phyloP scores from a whole-genome alignment of 805 yeast genomes.

The Yamadazyma paraphyllophila region DNA sequence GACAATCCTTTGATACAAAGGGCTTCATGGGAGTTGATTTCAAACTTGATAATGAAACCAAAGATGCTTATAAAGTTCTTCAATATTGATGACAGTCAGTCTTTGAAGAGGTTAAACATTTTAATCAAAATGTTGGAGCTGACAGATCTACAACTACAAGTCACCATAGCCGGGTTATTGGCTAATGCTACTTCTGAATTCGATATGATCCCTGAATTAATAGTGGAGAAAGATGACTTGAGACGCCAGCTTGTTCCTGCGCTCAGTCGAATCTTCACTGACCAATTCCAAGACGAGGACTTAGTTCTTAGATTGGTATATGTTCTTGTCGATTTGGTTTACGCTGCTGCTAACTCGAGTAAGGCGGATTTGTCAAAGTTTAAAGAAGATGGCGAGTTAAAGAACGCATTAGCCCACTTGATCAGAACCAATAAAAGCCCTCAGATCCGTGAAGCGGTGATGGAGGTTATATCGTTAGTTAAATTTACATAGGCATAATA shows the following conservation, averaged over 20 bases:
- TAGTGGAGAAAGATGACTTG: constrained; percentile 18
- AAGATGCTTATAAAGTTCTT: constrained; percentile 53
- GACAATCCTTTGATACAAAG: constrained; percentile 48
- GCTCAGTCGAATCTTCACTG: constrained; percentile 20
- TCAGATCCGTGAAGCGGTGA: constrained; percentile 11
- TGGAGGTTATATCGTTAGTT: constrained; percentile 14
- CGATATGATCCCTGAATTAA: constrained; percentile 30
- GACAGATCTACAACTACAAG: constrained; percentile 27
- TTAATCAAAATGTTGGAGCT: constrained; percentile 35
- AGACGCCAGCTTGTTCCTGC: constrained; percentile 18
- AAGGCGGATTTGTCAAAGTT: not conserved
- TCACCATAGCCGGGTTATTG: constrained; percentile 33
- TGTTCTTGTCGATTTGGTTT: constrained; percentile 14
- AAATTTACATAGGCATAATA: not conserved
- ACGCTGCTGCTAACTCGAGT: constrained; percentile 10
- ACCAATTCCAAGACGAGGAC: constrained; percentile 24
- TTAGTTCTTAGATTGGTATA: constrained; percentile 28
- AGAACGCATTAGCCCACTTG: constrained; percentile 2
- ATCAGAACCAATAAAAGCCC: constrained; percentile 3
- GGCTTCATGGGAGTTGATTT: constrained; percentile 60
- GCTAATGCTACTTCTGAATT: constrained; percentile 41
- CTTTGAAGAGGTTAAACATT: constrained; percentile 27
- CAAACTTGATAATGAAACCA: constrained; percentile 52
- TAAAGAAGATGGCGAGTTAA: constrained; percentile 3
- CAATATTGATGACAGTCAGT: constrained; percentile 41